Evolutionary conservation across 805 yeast species (phyloP).

Genomic region (Kodamaea jinghongensis): DNA sequence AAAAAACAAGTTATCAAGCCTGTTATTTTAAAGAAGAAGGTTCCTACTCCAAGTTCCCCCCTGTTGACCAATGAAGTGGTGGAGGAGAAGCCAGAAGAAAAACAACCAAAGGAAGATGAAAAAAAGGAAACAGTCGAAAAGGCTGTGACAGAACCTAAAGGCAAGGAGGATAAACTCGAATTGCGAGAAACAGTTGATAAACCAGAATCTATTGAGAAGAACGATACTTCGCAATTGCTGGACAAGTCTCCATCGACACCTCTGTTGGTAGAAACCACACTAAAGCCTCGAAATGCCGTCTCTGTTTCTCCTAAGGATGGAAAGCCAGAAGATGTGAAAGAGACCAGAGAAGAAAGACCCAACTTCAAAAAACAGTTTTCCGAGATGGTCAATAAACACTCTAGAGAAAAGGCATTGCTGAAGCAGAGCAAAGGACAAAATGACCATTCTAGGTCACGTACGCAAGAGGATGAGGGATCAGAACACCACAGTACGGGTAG

Average conservation of each 20-base stretch:
- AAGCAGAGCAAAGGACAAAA: slow-evolving; percentile 13
- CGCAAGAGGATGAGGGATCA: neutral
- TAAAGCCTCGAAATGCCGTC: neutral
- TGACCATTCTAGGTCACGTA: slow-evolving; percentile 1
- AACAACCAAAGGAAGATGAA: neutral
- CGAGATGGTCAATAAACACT: slow-evolving; percentile 23
- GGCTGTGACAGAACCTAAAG: neutral
- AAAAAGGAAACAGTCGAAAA: neutral
- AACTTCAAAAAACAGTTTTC: slow-evolving; percentile 31
- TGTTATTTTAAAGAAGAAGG: slow-evolving; percentile 38
- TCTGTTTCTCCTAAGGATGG: too few relatives aligned
- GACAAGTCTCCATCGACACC: neutral
- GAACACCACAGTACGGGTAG: neutral
- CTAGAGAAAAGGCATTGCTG: slow-evolving; percentile 4
- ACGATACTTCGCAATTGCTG: neutral
- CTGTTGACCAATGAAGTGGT: neutral
- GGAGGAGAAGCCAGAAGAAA: neutral
- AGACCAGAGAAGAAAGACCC: slow-evolving; percentile 24
- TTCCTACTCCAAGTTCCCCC: neutral
- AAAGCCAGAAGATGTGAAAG: neutral
- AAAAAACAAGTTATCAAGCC: slow-evolving; percentile 33
- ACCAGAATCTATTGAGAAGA: neutral
- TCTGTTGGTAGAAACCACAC: slow-evolving; percentile 4
- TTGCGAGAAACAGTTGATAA: neutral
- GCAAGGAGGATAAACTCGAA: neutral